Percentiles rank a stretch among this genome's conserved stretches.
Evolutionary conservation across 2,329 filamentous ascomycete species (phyloP).

Genomic region (Lachnellula cervina): DNA sequence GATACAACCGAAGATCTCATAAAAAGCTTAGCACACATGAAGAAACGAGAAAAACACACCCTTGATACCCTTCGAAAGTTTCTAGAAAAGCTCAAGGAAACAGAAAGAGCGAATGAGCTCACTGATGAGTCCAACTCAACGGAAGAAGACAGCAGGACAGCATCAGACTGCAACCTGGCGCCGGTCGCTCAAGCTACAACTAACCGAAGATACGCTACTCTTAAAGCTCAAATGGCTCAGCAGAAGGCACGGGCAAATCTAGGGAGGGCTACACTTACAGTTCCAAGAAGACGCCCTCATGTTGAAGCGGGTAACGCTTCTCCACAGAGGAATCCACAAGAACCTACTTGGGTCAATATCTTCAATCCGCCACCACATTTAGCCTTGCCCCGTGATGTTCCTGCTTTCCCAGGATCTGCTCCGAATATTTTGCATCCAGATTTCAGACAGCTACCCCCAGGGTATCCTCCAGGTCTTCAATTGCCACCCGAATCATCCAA

Average conservation of each 20-base stretch:
- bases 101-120: conserved; percentile 13
- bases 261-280: background rate
- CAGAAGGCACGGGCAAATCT: background rate
- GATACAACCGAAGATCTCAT: conserved; percentile 7
- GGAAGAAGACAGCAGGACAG: background rate
- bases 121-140: background rate
- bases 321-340: background rate
- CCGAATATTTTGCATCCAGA: background rate
- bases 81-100: conserved; percentile 18
- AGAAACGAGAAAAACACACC: conserved; percentile 14
- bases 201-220: conserved; percentile 6
- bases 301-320: background rate
- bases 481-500: background rate
- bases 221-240: conserved; percentile 5
- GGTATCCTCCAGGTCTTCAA: background rate
- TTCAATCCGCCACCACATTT: conserved; percentile 7
- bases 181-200: conserved; percentile 20
- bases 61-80: conserved; percentile 17
- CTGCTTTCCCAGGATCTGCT: background rate
- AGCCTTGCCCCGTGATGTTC: conserved; percentile 3
- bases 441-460: background rate
- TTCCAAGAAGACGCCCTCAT: background rate
- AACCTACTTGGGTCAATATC: conserved; percentile 11
- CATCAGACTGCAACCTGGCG: conserved; percentile 3
- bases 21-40: conserved; percentile 15